These are phyloP conservation scores for Ottelia alismoides DNA, from an alignment of 106 monocot species.

Conservation along the genomic window DNA sequence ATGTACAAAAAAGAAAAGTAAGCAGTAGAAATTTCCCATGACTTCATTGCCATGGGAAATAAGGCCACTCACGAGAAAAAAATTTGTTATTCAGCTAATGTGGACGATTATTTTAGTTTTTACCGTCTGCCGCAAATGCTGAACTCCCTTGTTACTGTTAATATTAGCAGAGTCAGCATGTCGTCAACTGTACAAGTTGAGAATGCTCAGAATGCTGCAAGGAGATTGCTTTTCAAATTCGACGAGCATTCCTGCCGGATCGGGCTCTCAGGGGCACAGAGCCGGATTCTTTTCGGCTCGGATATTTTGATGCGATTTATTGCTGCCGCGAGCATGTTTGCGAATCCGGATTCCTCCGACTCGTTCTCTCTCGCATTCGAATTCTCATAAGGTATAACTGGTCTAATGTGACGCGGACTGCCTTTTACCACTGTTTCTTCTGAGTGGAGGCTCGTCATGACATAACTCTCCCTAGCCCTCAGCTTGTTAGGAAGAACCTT, in stretches of 20 bases:
- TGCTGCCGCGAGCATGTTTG: constrained; percentile 64
- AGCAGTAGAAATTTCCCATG: no score
- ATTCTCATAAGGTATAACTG: constrained; percentile 9
- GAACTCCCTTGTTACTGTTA: no score
- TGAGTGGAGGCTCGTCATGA: background rate
- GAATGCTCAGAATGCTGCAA: constrained; percentile 73
- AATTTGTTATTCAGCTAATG: no score
- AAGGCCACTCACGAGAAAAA: no score
- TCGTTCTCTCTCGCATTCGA: constrained; percentile 36
- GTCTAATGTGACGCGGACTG: background rate
- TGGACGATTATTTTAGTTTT: no score
- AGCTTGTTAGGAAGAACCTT: constrained; percentile 15
- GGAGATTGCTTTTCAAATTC: constrained; percentile 76
- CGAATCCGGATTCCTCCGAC: constrained; percentile 33
- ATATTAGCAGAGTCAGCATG: no score
- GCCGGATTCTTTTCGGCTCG: constrained; percentile 72
- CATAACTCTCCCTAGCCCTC: constrained; percentile 8
- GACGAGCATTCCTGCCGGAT: constrained; percentile 54
- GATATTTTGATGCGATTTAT: constrained; percentile 83
- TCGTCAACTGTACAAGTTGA: no score
- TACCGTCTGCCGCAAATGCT: no score
- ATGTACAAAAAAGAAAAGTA: no score
- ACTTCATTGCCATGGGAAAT: no score
- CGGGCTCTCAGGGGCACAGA: constrained; percentile 41
- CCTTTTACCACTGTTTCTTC: background rate